Base-by-base conservation (phyloP, 2,329 filamentous ascomycete species). In the Fusarium marasasianum region DNA sequence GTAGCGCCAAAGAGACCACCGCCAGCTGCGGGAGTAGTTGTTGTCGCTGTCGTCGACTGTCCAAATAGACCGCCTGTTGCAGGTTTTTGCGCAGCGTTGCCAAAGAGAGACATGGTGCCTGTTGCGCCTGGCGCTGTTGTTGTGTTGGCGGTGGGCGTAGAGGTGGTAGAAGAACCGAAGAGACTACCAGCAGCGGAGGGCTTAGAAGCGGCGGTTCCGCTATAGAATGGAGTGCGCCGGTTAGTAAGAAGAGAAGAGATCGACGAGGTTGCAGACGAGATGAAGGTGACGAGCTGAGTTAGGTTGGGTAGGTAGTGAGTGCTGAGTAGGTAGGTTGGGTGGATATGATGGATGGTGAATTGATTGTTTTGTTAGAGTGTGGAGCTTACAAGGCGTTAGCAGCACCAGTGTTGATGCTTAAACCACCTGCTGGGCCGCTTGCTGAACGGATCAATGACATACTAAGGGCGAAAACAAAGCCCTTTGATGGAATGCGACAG, bases 331-430 rank as follows among this genome's bases (percentile, higher is more conserved):
- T 62, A 63, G 61, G 51, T 64, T 66, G 61, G 51, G 74, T 72
- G 67, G 69, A 62, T 77, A 67, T 68, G 38, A 33, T 61, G 50
- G 41, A 33, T 61, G 50, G 41, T 68, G 63, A 69, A 69, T 69
- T 69, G 66, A 66, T 70, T 76, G 69, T 72, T 75, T 75, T 75
- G 65, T 75, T 75, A 73, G 56, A 69, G 68, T 57, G 72, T 75
- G 72, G 72, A 75, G 74, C 81, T 82, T 79, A 83, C 82, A 81
- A 74, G 62, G 81, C 70, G 86, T 91, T 91, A 72, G 90, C 90
- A 66, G 88, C 84, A 73, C 86, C 87, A 24, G 89, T 91, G 82
- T 91, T 92, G 82, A 91, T 91, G 78, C 87, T 90, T 73, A 91
- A 85, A 79, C 88, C 89, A 78, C 88, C 89, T 73, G 85, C 87